These are phyloP conservation scores for Pseudognaphalium luteoalbum DNA, from an alignment of 129 eudicot species.

Conservation along the genomic window DNA sequence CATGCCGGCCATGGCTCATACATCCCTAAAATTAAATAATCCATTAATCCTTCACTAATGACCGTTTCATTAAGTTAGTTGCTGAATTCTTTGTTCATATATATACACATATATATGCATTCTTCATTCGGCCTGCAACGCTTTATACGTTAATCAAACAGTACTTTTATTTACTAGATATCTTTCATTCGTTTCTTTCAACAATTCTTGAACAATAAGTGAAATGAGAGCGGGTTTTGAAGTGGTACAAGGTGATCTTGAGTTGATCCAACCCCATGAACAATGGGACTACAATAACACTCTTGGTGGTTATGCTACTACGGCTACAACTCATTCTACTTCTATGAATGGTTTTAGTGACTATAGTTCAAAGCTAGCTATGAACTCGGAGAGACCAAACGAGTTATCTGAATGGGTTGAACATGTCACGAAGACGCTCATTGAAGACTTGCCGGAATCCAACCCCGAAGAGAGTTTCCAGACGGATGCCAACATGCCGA, in stretches of 20 bases:
- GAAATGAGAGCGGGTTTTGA: constrained; percentile 56
- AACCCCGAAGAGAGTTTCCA: constrained; percentile 45
- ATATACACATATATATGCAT: constrained; percentile 9
- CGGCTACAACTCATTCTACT: constrained; percentile 21
- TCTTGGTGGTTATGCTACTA: constrained; percentile 25
- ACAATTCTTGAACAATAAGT: neutral
- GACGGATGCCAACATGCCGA: constrained; percentile 22
- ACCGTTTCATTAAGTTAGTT: constrained; percentile 38
- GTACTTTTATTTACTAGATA: neutral
- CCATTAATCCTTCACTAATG: neutral
- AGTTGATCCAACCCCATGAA: constrained; percentile 54
- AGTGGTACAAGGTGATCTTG: constrained; percentile 45
- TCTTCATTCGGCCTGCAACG: constrained; percentile 55
- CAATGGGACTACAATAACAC: constrained; percentile 53
- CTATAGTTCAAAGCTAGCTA: constrained; percentile 22
- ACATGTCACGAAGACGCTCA: constrained; percentile 68
- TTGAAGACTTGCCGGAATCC: constrained; percentile 65
- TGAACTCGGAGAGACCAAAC: constrained; percentile 39
- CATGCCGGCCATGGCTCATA: constrained; percentile 71
- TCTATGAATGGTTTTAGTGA: constrained; percentile 32
- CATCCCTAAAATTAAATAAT: constrained; percentile 20
- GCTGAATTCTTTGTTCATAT: neutral
- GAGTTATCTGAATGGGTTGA: constrained; percentile 87
- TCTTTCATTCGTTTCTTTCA: neutral
- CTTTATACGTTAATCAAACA: neutral